Conservation (phyloP, 106 monocot genomes). For the Dendrobium nobile region DNA sequence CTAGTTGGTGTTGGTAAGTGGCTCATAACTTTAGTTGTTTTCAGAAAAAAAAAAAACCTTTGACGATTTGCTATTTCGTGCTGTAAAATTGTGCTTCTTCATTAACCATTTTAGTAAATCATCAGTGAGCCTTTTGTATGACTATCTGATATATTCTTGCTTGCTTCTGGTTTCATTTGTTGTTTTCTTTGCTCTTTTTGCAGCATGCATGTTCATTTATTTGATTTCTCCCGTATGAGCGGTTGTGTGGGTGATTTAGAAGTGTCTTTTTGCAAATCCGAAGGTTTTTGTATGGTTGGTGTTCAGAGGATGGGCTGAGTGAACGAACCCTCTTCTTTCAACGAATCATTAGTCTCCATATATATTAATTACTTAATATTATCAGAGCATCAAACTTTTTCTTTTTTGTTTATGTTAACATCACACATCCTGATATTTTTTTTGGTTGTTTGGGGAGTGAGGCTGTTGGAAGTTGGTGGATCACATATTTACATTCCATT, state of each 20-base stretch:
- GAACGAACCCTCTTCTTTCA: no score
- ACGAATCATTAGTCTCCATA: no score
- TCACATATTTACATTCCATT: no score
- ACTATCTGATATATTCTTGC: background rate
- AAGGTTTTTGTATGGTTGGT: no score
- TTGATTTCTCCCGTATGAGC: background rate
- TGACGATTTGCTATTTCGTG: background rate
- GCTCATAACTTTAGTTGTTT: background rate
- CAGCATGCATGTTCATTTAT: background rate
- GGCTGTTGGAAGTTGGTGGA: no score
- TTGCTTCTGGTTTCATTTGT: background rate
- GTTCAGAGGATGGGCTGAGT: no score
- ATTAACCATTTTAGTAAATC: background rate
- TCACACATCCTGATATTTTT: no score
- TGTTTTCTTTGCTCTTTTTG: background rate
- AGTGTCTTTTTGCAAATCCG: no score
- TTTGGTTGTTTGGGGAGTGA: no score
- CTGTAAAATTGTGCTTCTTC: background rate
- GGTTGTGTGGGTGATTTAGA: background rate
- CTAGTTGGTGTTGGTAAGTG: constrained; percentile 92
- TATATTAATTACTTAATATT: no score
- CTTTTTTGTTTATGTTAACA: no score
- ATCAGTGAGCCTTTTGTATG: background rate
- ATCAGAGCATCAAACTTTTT: no score
- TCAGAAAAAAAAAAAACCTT: background rate